Evolutionary conservation across 352 stramenopile species (phyloP).

Genomic region (Phytopythium ostracodes): DNA sequence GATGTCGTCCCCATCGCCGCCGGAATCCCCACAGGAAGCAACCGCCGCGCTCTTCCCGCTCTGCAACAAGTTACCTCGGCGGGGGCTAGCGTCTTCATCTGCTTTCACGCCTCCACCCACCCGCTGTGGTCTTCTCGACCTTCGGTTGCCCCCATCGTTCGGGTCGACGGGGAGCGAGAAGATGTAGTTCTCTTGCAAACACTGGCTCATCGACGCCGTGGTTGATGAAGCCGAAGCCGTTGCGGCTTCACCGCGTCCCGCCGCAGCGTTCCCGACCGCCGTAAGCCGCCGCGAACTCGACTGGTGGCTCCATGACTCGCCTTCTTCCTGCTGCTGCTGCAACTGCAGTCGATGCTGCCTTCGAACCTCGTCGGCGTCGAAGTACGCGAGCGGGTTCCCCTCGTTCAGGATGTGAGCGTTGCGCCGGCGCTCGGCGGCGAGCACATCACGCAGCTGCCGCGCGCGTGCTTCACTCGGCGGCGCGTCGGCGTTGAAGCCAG

Average conservation of each 20-base stretch:
- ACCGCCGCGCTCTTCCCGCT: too few relatives aligned
- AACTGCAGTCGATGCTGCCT: constrained; percentile 14
- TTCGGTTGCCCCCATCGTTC: constrained; percentile 2
- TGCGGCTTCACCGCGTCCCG: background rate
- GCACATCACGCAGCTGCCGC: constrained; percentile 22
- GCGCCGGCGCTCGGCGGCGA: constrained; percentile 29
- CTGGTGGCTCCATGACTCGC: constrained; percentile 3
- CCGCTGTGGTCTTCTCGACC: constrained; percentile 6
- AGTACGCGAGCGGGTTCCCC: constrained; percentile 59
- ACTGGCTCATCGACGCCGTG: constrained; percentile 30
- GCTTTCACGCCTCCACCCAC: background rate
- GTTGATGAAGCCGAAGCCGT: background rate
- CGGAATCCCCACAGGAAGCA: background rate
- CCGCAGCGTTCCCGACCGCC: background rate
- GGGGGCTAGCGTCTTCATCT: background rate
- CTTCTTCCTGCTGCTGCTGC: constrained; percentile 10
- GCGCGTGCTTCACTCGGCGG: constrained; percentile 26
- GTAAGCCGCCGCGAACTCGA: background rate
- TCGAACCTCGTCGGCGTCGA: constrained; percentile 33
- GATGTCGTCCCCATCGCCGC: constrained; percentile 25
- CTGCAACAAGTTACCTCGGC: constrained; percentile 3
- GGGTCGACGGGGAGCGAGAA: constrained; percentile 40
- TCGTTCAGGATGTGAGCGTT: constrained; percentile 42
- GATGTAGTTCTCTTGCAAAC: constrained; percentile 65
- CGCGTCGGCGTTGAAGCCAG: constrained; percentile 53